Evolutionary conservation across 805 yeast species (phyloP).

Genomic region (Teunomyces funiuensis): DNA sequence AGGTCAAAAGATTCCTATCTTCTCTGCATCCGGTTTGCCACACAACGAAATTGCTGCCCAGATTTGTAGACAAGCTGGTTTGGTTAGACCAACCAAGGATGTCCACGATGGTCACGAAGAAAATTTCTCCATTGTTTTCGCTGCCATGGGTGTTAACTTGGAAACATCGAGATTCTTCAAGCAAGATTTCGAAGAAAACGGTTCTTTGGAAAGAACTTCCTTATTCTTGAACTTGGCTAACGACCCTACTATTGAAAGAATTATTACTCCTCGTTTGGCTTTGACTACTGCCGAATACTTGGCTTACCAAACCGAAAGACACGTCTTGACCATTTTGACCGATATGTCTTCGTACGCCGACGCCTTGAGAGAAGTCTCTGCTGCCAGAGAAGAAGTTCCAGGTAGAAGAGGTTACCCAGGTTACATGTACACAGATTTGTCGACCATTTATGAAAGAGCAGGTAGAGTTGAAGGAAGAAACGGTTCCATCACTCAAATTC

Average conservation of each 20-base stretch:
- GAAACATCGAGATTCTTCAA: conserved; percentile 98
- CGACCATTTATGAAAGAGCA: conserved; percentile 98
- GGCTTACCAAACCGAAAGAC: conserved; percentile 99
- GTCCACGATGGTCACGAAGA: conserved; percentile 99
- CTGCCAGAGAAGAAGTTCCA: conserved; percentile 99
- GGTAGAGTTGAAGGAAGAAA: conserved; percentile 99
- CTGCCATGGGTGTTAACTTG: conserved; percentile 99
- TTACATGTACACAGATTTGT: conserved; percentile 99
- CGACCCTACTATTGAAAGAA: conserved; percentile 99
- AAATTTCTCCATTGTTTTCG: conserved; percentile 97
- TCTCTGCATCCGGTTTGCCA: conserved; percentile 98
- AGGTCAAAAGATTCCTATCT: conserved; percentile 99
- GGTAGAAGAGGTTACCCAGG: conserved; percentile 99
- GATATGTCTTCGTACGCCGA: conserved; percentile 99
- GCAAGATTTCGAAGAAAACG: conserved; percentile 99
- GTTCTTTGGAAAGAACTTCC: conserved; percentile 96
- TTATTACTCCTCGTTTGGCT: conserved; percentile 98
- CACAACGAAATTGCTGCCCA: conserved; percentile 99
- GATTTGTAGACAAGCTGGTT: conserved; percentile 98
- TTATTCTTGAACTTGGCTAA: conserved; percentile 96
- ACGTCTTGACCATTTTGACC: conserved; percentile 94
- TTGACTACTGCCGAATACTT: conserved; percentile 97
- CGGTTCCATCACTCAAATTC: conserved; percentile 98
- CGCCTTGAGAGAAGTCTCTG: conserved; percentile 98
- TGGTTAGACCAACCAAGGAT: conserved; percentile 98